A percentile compares a stretch with the other conserved stretches of the same genome.
phyloP scores from a whole-genome alignment of 1,284 basidiomycete genomes.

The Trichosporon asahii region DNA sequence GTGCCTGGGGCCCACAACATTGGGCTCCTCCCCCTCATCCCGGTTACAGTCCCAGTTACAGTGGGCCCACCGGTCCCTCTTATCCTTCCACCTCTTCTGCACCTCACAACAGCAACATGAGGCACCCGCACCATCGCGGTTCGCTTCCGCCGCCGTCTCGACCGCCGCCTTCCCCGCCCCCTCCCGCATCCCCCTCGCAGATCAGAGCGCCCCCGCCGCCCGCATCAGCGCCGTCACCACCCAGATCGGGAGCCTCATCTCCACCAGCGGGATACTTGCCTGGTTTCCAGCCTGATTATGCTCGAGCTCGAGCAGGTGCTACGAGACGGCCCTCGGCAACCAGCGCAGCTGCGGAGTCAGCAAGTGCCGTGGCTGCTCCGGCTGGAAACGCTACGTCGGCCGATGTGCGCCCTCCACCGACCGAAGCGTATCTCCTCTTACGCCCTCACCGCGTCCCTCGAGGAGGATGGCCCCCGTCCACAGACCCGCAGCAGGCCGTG shows the following conservation, averaged over 20 bases:
- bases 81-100: not conserved
- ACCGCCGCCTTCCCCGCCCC: conserved; percentile 15
- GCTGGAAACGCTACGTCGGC: conserved; percentile 12
- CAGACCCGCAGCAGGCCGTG: not conserved
- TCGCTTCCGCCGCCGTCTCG: conserved; percentile 1
- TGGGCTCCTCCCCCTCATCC: not conserved
- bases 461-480: conserved; percentile 16
- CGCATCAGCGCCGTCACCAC: conserved; percentile 15
- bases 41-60: conserved; percentile 5
- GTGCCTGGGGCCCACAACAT: conserved; percentile 2
- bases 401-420: conserved; percentile 20
- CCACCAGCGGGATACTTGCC: conserved; percentile 14
- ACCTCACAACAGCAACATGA: not conserved
- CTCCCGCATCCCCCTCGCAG: conserved; percentile 21
- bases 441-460: conserved; percentile 23
- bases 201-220: conserved; percentile 17
- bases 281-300: conserved; percentile 25
- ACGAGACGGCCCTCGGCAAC: conserved; percentile 12
- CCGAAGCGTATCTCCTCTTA: conserved; percentile 23
- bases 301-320: conserved; percentile 5
- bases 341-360: conserved; percentile 11
- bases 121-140: not conserved
- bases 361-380: conserved; percentile 8
- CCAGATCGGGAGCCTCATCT: conserved; percentile 7
- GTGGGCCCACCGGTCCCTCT: conserved; percentile 3